Base-by-base conservation (phyloP, 75 land plant genomes). In the Isoetes taiwanensis region DNA sequence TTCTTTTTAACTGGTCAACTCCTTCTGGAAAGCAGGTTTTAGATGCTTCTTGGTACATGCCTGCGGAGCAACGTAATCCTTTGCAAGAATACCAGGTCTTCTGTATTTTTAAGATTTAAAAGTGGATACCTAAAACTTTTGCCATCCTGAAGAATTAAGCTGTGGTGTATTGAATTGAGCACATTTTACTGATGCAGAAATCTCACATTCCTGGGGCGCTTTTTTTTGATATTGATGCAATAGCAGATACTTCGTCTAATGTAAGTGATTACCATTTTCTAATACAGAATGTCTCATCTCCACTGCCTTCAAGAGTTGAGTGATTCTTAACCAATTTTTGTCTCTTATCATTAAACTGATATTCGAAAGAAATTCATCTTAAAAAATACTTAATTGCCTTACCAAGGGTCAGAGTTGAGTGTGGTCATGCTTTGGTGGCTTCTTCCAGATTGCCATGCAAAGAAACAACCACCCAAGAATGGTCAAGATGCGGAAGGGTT, bases 11-110 rank as follows among this genome's bases (percentile, higher is more conserved):
- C 24, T 26, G 16, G 2, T 23, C 17, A 2, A 3, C 25, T 17
- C 1, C 23, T 40, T 1, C 29, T 29, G 16, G 9, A 5, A 27
- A 41, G 64, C 68, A 93, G 98, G 85, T 93, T 32, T 58, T 93
- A 65, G 98, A 93, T 84, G 98, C 95, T 14, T 93, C 98, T 0
- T 93, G 98, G 98, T 87, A 93, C 72, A 81, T 93, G 95, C 98
- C 98, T 33, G 67, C 69, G 69, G 98, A 93, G 32, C 72, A 93
- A 41, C 68, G 95, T 21, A 81, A 93, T 59, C 78, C 89, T 25
- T 54, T 81, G 52, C 78, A 93, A 65, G 98, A 93, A 54, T 93
- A 72, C 62, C 77, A 83, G 89, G 98, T 87, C 54, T 52, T 3
- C 5, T 2, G 8, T 25, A 2, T 52, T 52, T 2, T 52, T 2